These are phyloP conservation scores for Trypanosomatidae sp. DNA, from an alignment of 208 protist species.

Conservation along the genomic window DNA sequence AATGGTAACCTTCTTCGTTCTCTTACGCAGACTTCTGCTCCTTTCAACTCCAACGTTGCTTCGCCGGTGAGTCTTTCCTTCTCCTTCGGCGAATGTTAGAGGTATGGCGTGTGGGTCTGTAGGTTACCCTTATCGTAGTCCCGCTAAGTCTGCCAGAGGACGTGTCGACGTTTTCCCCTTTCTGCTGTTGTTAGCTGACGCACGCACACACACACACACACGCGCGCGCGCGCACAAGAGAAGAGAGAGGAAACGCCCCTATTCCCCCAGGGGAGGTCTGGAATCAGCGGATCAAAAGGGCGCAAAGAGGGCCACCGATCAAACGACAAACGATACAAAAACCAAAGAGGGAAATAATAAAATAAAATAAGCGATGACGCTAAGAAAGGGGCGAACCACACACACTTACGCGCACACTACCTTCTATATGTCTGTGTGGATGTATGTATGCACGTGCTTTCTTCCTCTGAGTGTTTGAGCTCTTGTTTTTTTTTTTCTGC, in stretches of 20 bases:
- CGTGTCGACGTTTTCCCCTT: conserved; percentile 1
- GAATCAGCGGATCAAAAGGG: neutral
- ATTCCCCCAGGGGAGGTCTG: conserved; percentile 2
- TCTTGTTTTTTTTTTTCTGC: neutral
- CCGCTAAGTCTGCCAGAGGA: neutral
- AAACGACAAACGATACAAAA: too few species aligned
- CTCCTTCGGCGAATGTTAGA: neutral
- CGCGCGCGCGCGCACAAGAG: too few species aligned
- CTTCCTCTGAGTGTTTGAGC: neutral
- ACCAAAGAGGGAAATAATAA: neutral
- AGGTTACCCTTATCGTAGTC: neutral
- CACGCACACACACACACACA: too few species aligned
- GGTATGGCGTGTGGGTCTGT: too few species aligned
- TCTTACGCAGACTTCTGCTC: neutral
- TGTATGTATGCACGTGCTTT: neutral
- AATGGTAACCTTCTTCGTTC: neutral
- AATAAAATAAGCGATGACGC: too few species aligned
- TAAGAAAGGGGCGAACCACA: neutral
- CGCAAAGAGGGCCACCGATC: too few species aligned
- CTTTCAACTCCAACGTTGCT: neutral
- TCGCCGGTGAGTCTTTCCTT: neutral
- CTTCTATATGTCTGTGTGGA: neutral
- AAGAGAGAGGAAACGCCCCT: neutral
- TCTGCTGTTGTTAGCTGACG: neutral
- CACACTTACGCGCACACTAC: neutral